Percentiles rank a stretch among this genome's conserved stretches.
Conservation (phyloP, 225 moss, liverwort and hornwort genomes). For the Takakia lepidozioides region DNA sequence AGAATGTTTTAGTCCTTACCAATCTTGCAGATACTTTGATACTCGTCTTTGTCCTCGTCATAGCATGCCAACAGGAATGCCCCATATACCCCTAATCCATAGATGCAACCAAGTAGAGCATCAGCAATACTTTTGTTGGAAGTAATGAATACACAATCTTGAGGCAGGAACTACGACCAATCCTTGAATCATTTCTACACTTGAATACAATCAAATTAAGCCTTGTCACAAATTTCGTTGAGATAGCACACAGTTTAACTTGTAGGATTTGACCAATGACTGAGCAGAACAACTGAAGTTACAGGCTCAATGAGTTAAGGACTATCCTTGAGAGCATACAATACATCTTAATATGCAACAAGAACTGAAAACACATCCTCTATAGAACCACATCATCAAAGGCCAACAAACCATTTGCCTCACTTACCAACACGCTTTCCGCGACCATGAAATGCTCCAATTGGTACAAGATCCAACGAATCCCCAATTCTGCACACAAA, state of each 20-base stretch:
- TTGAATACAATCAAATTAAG: not conserved
- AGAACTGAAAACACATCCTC: no score
- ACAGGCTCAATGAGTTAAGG: no score
- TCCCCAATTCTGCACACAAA: constrained; percentile 71
- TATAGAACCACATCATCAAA: no score
- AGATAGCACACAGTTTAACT: no score
- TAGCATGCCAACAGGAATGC: constrained; percentile 91
- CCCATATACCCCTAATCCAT: constrained; percentile 75
- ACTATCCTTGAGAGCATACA: no score
- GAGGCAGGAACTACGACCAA: constrained; percentile 11
- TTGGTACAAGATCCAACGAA: constrained; percentile 95
- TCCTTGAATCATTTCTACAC: not conserved
- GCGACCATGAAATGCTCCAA: constrained; percentile 93
- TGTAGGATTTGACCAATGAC: no score
- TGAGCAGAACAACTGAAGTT: no score
- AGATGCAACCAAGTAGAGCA: not conserved
- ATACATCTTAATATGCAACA: not conserved
- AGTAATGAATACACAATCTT: no score
- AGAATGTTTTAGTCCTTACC: no score
- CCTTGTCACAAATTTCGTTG: not conserved
- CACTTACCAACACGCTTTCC: constrained; percentile 89
- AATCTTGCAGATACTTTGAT: constrained; percentile 99
- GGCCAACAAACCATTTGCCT: no score
- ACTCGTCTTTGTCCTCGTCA: constrained; percentile 81
- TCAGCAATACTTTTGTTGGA: no score